Conservation (phyloP, 1,139 yeast species). For the Suhomyces maxii region DNA sequence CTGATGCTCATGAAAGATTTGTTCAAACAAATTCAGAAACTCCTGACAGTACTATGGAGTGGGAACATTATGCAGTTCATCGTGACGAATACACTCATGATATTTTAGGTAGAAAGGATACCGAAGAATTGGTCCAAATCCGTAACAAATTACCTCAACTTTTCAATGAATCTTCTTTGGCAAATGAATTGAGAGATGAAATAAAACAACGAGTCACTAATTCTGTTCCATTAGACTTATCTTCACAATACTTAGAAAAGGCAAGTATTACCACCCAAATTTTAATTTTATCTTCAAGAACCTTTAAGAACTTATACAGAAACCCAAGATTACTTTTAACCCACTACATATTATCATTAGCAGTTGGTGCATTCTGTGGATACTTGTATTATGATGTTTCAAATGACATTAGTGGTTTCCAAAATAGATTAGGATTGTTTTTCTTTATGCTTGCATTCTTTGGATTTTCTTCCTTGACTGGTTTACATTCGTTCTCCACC, state of each 20-base stretch:
- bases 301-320: conserved; percentile 88
- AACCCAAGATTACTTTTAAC: conserved; percentile 83
- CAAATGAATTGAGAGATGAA: conserved; percentile 48
- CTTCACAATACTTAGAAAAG: conserved; percentile 36
- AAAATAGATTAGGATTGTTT: conserved; percentile 88
- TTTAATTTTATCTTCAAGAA: conserved; percentile 71
- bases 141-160: conserved; percentile 40
- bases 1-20: conserved; percentile 42
- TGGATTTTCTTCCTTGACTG: conserved; percentile 92
- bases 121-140: conserved; percentile 31
- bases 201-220: conserved; percentile 40
- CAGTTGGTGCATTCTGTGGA: conserved; percentile 84
- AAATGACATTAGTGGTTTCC: conserved; percentile 94
- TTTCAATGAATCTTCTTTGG: conserved; percentile 51
- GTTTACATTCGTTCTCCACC: conserved; percentile 81
- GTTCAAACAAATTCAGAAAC: conserved; percentile 32
- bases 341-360: conserved; percentile 74
- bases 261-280: conserved; percentile 68
- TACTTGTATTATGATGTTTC: conserved; percentile 76
- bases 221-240: conserved; percentile 36
- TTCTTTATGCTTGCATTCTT: conserved; percentile 87
- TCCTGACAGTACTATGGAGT: conserved; percentile 69
- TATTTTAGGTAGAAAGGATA: conserved; percentile 20
- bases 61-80: conserved; percentile 90
- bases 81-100: conserved; percentile 60